These are phyloP conservation scores for Gossypium turneri DNA, from an alignment of 345 rosid genomes.

Conservation along the genomic window DNA sequence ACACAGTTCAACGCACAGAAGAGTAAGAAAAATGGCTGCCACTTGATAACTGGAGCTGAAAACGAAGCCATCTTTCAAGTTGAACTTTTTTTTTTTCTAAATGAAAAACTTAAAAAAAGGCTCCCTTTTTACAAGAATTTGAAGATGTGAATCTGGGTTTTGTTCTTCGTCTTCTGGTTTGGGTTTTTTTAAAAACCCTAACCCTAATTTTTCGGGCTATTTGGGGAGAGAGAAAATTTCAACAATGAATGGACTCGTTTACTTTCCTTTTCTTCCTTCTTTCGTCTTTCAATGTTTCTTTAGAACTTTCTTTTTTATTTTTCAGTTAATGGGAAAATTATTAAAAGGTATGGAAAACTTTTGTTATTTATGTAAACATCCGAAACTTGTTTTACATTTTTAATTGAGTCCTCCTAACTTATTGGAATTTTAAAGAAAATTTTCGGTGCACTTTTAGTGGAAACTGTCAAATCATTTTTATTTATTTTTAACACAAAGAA, in stretches of 20 bases:
- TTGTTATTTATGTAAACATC: not conserved
- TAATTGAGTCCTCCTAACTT: not conserved
- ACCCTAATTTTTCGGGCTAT: slow-evolving; percentile 28
- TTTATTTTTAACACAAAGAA: too few relatives aligned
- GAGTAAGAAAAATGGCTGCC: slow-evolving; percentile 37
- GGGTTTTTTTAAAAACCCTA: slow-evolving; percentile 28
- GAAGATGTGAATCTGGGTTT: slow-evolving; percentile 7
- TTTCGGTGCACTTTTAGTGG: too few relatives aligned
- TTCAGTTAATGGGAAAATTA: not conserved
- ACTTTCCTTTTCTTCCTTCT: slow-evolving; percentile 19
- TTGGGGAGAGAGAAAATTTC: slow-evolving; percentile 17
- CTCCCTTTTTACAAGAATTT: slow-evolving; percentile 9
- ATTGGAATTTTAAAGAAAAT: not conserved
- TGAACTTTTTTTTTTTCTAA: not conserved
- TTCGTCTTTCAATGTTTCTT: not conserved
- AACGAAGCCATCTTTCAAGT: slow-evolving; percentile 39
- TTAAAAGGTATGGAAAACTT: not conserved
- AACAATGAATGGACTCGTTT: slow-evolving; percentile 58
- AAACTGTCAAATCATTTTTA: too few relatives aligned
- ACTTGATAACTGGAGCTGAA: slow-evolving; percentile 43
- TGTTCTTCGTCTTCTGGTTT: not conserved
- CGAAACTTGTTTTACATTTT: not conserved
- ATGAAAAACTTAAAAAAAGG: not conserved
- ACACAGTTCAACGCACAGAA: slow-evolving; percentile 19
- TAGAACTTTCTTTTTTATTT: too few relatives aligned